Evolutionary conservation across 1,284 basidiomycete species (phyloP).

Genomic region (Thecaphora frezii): DNA sequence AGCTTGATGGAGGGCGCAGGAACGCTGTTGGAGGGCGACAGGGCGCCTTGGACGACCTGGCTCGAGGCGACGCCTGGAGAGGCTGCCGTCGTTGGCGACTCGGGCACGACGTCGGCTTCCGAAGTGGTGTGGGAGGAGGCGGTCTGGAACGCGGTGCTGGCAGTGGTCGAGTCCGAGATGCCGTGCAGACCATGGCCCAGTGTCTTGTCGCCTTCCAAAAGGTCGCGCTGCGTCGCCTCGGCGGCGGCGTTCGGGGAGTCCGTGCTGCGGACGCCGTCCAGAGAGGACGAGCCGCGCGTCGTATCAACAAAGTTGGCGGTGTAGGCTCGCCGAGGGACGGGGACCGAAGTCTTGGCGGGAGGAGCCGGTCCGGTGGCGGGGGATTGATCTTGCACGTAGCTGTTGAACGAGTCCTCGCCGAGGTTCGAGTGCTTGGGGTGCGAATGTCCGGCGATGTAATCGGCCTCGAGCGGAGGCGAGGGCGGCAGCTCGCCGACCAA

Average conservation of each 20-base stretch:
- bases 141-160: conserved; percentile 32
- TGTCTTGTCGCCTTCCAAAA: too few relatives aligned
- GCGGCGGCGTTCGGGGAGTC: too few relatives aligned
- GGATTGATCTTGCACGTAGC: neutral
- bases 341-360: conserved; percentile 13
- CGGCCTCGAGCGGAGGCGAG: conserved; percentile 46
- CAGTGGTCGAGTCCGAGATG: conserved; percentile 25
- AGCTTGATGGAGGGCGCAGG: conserved; percentile 29
- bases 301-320: conserved; percentile 10
- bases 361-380: neutral
- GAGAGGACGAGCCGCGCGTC: too few relatives aligned
- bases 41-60: too few relatives aligned
- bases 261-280: too few relatives aligned
- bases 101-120: conserved; percentile 12
- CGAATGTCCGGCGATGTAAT: conserved; percentile 28
- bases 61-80: too few relatives aligned
- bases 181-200: neutral
- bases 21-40: too few relatives aligned
- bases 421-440: conserved; percentile 10
- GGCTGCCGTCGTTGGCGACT: conserved; percentile 10
- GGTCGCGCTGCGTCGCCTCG: too few relatives aligned
- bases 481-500: conserved; percentile 50
- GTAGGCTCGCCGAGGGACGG: conserved; percentile 29
- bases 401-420: conserved; percentile 1
- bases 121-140: conserved; percentile 24